Evolutionary conservation across 805 yeast genomes (phyloP), one percentile per base, ranked within the genome.

Genomic region (Isabelozyma pseudorhagii): DNA sequence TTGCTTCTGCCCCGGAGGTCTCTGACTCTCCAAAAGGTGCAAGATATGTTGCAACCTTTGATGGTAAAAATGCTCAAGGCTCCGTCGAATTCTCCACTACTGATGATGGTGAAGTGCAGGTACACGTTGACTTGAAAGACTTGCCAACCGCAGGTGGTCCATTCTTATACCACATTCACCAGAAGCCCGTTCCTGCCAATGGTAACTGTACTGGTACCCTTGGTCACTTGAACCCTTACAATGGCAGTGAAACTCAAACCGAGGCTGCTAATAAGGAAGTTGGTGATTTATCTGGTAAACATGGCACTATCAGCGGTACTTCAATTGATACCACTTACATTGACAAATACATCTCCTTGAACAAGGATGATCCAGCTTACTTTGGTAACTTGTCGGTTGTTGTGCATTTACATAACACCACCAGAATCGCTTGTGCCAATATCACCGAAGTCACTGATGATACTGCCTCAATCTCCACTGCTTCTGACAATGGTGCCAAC

Each of bases 261-360:
- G 50, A 55, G 17, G 51, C 58, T 8, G 62, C 62, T 7, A 61
- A 53, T 13, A 53, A 52, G 49, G 71, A 71, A 56, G 64, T 63
- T 38, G 75, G 77, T 41, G 76, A 72, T 54, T 71, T 72, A 50
- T 55, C 74, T 8, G 75, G 75, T 25, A 71, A 66, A 55, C 72
- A 71, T 55, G 77, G 78, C 18, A 44, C 45, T 42, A 61, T 71
- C 43, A 47, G 56, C n/a, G 67, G 71, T 36, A 56, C 61, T n/a
- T 54, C 68, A 11, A 27, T 54, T 47, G 36, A 58, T 17, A 50
- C 63, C 25, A 45, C 63, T 31, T 63, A 63, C 54, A 51, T 61
- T 28, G 75, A 70, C 50, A 54, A 53, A 10, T 69, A 62, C 53
- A 54, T 70, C 44, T 68, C 74, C 18, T 64, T 70, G 54, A 63